These are phyloP conservation scores for Arabis alpina DNA, from an alignment of 345 rosid species.

Conservation along the genomic window DNA sequence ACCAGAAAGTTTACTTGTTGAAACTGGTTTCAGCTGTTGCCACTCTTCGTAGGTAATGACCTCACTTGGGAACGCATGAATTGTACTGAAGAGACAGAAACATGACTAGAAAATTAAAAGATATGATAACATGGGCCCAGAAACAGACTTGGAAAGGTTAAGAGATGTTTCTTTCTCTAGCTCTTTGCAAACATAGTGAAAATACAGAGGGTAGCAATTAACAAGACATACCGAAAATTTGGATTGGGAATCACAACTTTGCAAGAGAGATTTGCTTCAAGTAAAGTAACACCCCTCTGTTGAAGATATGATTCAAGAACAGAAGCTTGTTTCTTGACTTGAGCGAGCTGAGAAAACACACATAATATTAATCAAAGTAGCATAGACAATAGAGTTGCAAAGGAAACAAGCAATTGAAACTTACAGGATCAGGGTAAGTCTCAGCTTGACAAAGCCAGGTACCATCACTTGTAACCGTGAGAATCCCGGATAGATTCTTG, in stretches of 20 bases:
- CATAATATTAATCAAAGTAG: too few species aligned
- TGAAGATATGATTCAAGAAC: conserved; percentile 88
- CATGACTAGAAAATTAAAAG: too few species aligned
- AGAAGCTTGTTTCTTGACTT: conserved; percentile 61
- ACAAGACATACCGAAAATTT: conserved; percentile 62
- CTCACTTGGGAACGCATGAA: conserved; percentile 68
- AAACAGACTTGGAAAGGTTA: not conserved
- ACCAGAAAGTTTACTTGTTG: conserved; percentile 57
- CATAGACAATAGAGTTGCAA: too few species aligned
- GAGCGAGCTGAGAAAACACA: conserved; percentile 56
- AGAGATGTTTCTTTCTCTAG: not conserved
- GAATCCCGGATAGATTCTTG: conserved; percentile 72
- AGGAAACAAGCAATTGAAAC: too few species aligned
- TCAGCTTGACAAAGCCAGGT: conserved; percentile 75
- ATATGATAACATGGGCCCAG: not conserved
- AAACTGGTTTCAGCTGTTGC: conserved; percentile 68
- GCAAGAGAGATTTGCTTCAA: conserved; percentile 75
- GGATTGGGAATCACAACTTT: conserved; percentile 93
- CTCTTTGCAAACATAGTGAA: not conserved
- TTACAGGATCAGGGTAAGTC: conserved; percentile 71
- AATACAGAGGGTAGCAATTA: conserved; percentile 1
- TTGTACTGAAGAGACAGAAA: conserved; percentile 50
- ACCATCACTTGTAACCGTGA: conserved; percentile 65
- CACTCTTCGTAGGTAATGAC: conserved; percentile 78
- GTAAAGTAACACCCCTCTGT: conserved; percentile 81